These are phyloP conservation scores for Ziziphus jujuba DNA, from an alignment of 306 rosid species.

Conservation along the genomic window DNA sequence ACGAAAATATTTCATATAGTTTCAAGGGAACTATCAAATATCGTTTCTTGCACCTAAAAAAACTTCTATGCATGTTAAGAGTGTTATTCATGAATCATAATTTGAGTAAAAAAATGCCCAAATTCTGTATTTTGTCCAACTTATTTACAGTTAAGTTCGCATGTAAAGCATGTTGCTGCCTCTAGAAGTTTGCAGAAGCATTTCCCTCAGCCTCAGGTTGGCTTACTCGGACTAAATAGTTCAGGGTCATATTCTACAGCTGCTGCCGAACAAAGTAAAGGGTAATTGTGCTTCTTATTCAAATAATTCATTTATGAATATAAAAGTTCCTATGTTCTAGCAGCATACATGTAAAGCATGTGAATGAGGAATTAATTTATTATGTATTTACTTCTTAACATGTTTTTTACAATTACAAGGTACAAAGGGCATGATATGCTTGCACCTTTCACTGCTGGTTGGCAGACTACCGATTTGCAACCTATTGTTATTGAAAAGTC, in stretches of 20 bases:
- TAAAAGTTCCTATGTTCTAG: constrained; percentile 11
- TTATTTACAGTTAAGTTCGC: constrained; percentile 47
- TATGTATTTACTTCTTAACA: constrained; percentile 19
- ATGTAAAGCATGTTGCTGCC: constrained; percentile 41
- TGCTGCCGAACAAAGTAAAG: constrained; percentile 27
- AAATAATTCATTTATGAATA: constrained; percentile 22
- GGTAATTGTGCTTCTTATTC: constrained; percentile 40
- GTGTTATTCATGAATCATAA: background rate
- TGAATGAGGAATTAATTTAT: constrained; percentile 1
- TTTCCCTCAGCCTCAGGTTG: constrained; percentile 35
- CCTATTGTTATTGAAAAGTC: constrained; percentile 78
- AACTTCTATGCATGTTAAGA: background rate
- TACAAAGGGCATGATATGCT: constrained; percentile 80
- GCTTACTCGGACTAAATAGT: constrained; percentile 43
- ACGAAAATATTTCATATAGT: no score
- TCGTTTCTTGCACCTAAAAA: no score
- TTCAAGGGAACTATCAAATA: no score
- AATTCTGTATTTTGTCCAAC: background rate
- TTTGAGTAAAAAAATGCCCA: background rate
- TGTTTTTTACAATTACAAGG: constrained; percentile 37
- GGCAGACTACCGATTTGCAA: constrained; percentile 51
- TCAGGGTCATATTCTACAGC: constrained; percentile 39
- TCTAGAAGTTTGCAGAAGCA: constrained; percentile 39
- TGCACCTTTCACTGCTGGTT: constrained; percentile 92
- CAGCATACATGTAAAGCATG: background rate